Conservation (phyloP, 2,329 filamentous ascomycete genomes). For the Emmonsiellopsis sp. region DNA sequence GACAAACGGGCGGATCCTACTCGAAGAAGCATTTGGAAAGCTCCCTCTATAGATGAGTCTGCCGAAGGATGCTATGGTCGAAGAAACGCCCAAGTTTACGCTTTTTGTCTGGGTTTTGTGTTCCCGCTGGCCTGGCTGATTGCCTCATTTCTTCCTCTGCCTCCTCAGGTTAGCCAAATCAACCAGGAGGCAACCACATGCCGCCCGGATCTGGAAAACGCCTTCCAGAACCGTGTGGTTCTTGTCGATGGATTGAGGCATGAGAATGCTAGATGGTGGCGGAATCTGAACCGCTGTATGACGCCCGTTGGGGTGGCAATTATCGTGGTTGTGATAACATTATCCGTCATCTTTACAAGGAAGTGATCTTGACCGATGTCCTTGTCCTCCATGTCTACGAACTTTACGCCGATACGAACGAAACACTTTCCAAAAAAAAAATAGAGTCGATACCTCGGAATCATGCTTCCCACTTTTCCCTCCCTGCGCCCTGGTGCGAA, state of each 20-base stretch:
- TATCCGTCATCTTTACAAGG: not conserved
- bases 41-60: constrained; percentile 60
- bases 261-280: constrained; percentile 57
- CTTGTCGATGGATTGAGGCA: constrained; percentile 41
- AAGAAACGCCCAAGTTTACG: constrained; percentile 63
- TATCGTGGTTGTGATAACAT: constrained; percentile 42
- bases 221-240: constrained; percentile 36
- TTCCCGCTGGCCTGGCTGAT: constrained; percentile 76
- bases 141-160: constrained; percentile 65
- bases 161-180: constrained; percentile 45
- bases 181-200: constrained; percentile 40
- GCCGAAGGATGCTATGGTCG: constrained; percentile 54
- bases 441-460: constrained; percentile 1
- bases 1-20: constrained; percentile 52
- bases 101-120: constrained; percentile 70
- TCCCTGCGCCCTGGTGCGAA: not conserved
- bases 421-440: not conserved
- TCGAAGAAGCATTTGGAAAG: constrained; percentile 57
- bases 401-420: not conserved
- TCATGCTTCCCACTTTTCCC: not conserved
- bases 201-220: constrained; percentile 30
- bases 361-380: not conserved
- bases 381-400: not conserved
- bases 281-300: constrained; percentile 55
- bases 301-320: constrained; percentile 48